Conservation (phyloP, 139 green algal species). For the Raphidocelis subcapitata region DNA sequence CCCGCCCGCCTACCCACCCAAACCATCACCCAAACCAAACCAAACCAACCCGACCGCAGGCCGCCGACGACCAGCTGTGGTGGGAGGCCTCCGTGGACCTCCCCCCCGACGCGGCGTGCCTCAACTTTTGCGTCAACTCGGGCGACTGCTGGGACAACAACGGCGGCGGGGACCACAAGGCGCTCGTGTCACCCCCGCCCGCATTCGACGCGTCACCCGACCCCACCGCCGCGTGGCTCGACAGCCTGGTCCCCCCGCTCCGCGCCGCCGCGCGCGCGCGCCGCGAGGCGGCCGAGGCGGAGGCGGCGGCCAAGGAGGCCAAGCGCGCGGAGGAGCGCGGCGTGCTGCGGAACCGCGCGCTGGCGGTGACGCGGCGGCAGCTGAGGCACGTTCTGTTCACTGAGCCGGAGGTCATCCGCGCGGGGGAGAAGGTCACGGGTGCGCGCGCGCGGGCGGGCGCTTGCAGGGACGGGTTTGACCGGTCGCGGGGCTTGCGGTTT, state of each 20-base stretch:
- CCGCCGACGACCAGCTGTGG: constrained; percentile 49
- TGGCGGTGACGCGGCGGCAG: constrained; percentile 54
- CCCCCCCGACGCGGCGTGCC: constrained; percentile 44
- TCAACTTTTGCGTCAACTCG: constrained; percentile 81
- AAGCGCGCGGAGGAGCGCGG: constrained; percentile 30
- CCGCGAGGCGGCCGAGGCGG: constrained; percentile 20
- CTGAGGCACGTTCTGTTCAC: constrained; percentile 85
- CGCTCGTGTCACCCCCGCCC: not conserved
- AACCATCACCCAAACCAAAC: too few relatives aligned
- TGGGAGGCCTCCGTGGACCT: constrained; percentile 56
- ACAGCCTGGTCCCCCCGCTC: constrained; percentile 57
- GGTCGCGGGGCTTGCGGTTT: too few relatives aligned
- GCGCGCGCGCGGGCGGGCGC: too few relatives aligned
- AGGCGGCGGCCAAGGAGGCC: constrained; percentile 11
- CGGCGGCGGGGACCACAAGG: constrained; percentile 35
- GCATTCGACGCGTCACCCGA: not conserved
- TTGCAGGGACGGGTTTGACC: too few relatives aligned
- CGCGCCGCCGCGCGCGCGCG: constrained; percentile 22
- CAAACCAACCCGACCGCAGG: too few relatives aligned
- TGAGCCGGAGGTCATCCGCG: constrained; percentile 64
- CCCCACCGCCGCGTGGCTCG: constrained; percentile 30
- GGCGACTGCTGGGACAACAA: constrained; percentile 85
- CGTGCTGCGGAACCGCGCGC: constrained; percentile 35
- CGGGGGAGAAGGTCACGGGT: constrained; percentile 68
- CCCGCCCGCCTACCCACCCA: not conserved